Evolutionary conservation across 805 yeast genomes (phyloP).

Genomic region (Ogataea allantospora): DNA sequence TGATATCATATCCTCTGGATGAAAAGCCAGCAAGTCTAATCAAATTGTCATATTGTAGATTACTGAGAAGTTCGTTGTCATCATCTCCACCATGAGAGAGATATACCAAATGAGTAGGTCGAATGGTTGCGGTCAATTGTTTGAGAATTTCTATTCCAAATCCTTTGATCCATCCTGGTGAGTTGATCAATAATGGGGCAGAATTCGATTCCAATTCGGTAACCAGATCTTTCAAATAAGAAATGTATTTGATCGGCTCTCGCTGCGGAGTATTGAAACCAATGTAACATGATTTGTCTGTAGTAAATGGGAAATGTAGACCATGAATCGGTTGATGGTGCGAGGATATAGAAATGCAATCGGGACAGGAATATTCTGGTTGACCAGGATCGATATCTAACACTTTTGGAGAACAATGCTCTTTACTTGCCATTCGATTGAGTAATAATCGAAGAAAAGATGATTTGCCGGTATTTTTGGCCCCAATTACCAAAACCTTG

Average conservation of each 20-base stretch:
- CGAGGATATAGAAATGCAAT: conserved; percentile 56
- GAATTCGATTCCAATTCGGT: conserved; percentile 33
- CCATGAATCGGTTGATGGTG: conserved; percentile 39
- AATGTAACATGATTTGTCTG: conserved; percentile 37
- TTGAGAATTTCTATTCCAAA: conserved; percentile 69
- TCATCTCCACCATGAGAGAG: conserved; percentile 42
- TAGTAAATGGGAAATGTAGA: conserved; percentile 32
- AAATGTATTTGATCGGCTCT: conserved; percentile 56
- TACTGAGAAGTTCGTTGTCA: conserved; percentile 30
- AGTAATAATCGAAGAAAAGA: conserved; percentile 57
- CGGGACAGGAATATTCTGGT: conserved; percentile 73
- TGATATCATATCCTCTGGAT: conserved; percentile 19
- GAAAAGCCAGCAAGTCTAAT: conserved; percentile 37
- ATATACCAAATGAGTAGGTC: conserved; percentile 58
- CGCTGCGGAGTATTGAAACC: conserved; percentile 72
- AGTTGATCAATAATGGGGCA: conserved; percentile 56
- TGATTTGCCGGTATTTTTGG: conserved; percentile 82
- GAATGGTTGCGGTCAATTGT: conserved; percentile 40
- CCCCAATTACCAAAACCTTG: conserved; percentile 49
- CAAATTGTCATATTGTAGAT: conserved; percentile 25
- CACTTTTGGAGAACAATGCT: conserved; percentile 38
- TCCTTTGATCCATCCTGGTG: conserved; percentile 93
- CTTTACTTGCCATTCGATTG: conserved; percentile 42
- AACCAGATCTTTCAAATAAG: conserved; percentile 39
- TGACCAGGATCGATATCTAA: conserved; percentile 90